Conservation (phyloP, 2,329 filamentous ascomycete genomes). For the Proliferodiscus dingleyae region DNA sequence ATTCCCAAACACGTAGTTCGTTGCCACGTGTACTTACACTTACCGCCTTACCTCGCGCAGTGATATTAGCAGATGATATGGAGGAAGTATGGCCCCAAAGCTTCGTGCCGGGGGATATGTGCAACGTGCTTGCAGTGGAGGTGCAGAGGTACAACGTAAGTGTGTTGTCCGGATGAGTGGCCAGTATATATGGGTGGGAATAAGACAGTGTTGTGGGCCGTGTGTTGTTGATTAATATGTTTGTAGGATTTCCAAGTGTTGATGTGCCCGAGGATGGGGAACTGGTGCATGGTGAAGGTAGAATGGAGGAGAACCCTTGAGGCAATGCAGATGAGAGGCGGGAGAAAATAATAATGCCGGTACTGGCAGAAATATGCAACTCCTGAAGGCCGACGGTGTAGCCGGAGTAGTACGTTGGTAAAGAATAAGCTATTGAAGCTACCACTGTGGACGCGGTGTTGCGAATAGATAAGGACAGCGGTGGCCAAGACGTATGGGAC, state of each 20-base stretch:
- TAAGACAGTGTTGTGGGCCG: slow-evolving; percentile 35
- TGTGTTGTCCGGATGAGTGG: slow-evolving; percentile 67
- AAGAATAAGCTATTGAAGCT: slow-evolving; percentile 83
- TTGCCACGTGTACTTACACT: slow-evolving; percentile 59
- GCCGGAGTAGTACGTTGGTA: slow-evolving; percentile 69
- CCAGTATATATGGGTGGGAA: slow-evolving; percentile 63
- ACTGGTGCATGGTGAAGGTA: slow-evolving; percentile 22
- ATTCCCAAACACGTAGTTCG: slow-evolving; percentile 62
- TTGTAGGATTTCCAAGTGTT: slow-evolving; percentile 33
- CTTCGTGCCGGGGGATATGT: slow-evolving; percentile 54
- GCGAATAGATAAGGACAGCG: slow-evolving; percentile 79
- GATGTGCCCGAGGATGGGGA: slow-evolving; percentile 8
- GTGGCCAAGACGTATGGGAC: slow-evolving; percentile 73
- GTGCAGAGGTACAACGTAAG: slow-evolving; percentile 64
- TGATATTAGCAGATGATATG: slow-evolving; percentile 64
- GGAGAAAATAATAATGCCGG: slow-evolving; percentile 38
- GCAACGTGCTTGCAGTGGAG: slow-evolving; percentile 50
- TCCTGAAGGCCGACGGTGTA: slow-evolving; percentile 95
- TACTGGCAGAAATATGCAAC: slow-evolving; percentile 51
- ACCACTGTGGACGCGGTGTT: slow-evolving; percentile 57
- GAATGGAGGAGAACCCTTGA: slow-evolving; percentile 38
- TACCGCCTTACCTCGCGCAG: slow-evolving; percentile 63
- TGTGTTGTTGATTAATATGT: slow-evolving; percentile 4
- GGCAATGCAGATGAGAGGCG: slow-evolving; percentile 46
- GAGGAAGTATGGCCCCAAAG: slow-evolving; percentile 71